A percentile compares a stretch with the other conserved stretches of the same genome.
phyloP scores from a whole-genome alignment of 1,139 yeast species.

The Magnusiomyces magnusii region DNA sequence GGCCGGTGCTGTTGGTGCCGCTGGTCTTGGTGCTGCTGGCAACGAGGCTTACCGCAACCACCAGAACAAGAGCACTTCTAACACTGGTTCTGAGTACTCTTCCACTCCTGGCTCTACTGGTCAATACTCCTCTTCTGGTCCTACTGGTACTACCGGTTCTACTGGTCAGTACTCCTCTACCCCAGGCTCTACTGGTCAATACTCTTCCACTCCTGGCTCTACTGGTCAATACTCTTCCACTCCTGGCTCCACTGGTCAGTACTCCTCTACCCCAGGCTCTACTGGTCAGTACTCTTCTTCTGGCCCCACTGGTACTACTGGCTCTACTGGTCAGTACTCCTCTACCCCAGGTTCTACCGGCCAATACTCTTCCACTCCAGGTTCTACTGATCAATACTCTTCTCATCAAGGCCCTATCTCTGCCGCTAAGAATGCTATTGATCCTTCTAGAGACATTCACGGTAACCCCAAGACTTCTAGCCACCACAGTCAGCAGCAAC shows the following conservation, averaged over 20 bases:
- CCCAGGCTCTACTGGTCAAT: background rate
- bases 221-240: constrained; percentile 4
- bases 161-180: constrained; percentile 3
- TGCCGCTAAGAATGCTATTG: no score
- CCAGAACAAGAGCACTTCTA: no score
- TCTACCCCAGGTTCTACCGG: background rate
- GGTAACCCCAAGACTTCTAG: no score
- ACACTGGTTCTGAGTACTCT: background rate
- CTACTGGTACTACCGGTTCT: constrained; percentile 2
- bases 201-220: no score
- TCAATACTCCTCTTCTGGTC: background rate
- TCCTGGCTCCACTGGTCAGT: background rate
- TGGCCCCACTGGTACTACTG: constrained; percentile 2
- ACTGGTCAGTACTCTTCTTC: constrained; percentile 4
- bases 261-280: background rate
- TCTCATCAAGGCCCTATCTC: background rate
- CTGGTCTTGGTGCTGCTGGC: no score
- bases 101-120: constrained; percentile 6
- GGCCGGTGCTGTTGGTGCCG: background rate
- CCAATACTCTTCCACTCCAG: no score
- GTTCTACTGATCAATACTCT: constrained; percentile 3
- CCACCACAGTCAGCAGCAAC: no score
- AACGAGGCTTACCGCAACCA: no score
- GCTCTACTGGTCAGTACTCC: constrained; percentile 3
- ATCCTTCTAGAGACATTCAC: no score